Base-by-base conservation (phyloP, 2,329 filamentous ascomycete genomes). In the Canariomyces notabilis region DNA sequence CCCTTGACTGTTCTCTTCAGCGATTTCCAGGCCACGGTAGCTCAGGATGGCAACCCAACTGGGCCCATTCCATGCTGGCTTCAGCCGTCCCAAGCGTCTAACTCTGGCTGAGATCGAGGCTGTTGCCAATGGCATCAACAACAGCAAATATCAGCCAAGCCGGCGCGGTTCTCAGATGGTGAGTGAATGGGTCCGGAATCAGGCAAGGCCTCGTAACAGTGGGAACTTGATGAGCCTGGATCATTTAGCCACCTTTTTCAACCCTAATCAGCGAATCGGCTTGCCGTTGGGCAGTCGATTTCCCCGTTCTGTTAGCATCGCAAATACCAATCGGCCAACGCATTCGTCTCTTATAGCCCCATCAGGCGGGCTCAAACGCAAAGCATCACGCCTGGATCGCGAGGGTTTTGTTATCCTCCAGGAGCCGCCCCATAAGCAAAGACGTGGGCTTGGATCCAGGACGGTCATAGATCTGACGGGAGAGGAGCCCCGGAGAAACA, bases 351-450 rank as follows among this genome's bases (percentile, higher is more conserved):
- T 15, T n/a, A 19, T 19, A 15, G 11, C 38, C 21, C 18, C 46
- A 12, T n/a, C 34, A 8, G 16, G 19, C 2, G 23, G 20, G 3
- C 37, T 22, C 22, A 51, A 51, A 42, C 49, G 46, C 20, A 49
- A 44, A 21, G 32, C 22, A 4, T 31, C 23, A 11, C 2, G 21
- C 15, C 12, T 42, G 3, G 42, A 51, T 18, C 37, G 35, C 2
- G 42, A 44, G 18, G 44, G 45, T 15, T 39, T 41, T 19, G 42
- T 51, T 18, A 18, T 44, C 20, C 39, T 46, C 14, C 22, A 31
- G n/a, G 20, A 37, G 11, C 20, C 16, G 14, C 16, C 16, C 20
- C 26, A 16, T 31, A 35, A 6, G 7, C 11, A 5, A 26, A 37
- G 6, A 36, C 26, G 33, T 7, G 19, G 12, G 2, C 21, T 29